Percentiles rank a stretch among this genome's conserved stretches.
These are phyloP conservation scores for Eutrema yunnanense DNA, from an alignment of 345 rosid species.

Conservation along the genomic window DNA sequence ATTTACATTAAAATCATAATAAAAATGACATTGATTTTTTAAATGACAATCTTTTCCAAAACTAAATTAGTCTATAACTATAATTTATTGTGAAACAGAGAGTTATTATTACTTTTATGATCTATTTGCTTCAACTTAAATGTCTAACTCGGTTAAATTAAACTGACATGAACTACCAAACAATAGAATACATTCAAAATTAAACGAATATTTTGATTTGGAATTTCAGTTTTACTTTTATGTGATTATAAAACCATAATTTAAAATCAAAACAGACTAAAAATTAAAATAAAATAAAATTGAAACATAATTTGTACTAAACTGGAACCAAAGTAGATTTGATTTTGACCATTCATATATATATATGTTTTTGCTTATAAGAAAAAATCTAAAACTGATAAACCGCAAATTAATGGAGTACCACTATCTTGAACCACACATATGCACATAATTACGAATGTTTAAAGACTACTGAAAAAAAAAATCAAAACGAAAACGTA, in stretches of 20 bases:
- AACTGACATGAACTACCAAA: background rate
- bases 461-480: background rate
- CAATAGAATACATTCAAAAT: background rate
- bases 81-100: background rate
- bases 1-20: background rate
- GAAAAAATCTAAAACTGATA: background rate
- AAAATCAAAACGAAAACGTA: background rate
- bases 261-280: background rate
- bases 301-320: background rate
- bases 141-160: background rate
- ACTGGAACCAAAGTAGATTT: background rate
- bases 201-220: background rate
- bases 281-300: background rate
- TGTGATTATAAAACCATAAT: too few relatives aligned
- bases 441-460: background rate
- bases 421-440: background rate
- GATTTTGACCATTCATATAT: background rate
- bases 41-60: background rate
- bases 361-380: background rate
- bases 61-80: background rate
- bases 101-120: background rate
- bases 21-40: background rate
- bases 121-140: background rate
- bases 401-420: background rate
- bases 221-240: background rate